phyloP scores from a whole-genome alignment of 257 asterid species.

The Solanum commersonii region DNA sequence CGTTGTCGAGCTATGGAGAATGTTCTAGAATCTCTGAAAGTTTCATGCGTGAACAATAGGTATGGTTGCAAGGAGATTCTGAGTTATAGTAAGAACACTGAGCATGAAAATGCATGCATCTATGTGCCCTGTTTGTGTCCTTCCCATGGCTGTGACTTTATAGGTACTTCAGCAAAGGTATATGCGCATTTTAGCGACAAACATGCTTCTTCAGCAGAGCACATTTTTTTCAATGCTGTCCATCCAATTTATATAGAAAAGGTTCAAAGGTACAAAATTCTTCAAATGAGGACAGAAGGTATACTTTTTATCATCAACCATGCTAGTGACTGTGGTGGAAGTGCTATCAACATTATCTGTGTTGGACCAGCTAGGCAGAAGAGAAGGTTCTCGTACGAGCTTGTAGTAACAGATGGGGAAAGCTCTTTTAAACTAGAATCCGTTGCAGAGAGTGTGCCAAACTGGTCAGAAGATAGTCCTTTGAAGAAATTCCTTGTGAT shows the following conservation, averaged over 20 bases:
- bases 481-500: constrained; percentile 30
- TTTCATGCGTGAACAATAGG: constrained; percentile 27
- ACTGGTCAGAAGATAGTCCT: constrained; percentile 14
- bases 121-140: constrained; percentile 58
- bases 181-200: constrained; percentile 28
- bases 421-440: constrained; percentile 29
- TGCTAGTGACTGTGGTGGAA: constrained; percentile 20
- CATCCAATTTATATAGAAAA: constrained; percentile 18
- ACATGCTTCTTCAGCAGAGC: constrained; percentile 14
- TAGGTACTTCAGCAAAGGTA: constrained; percentile 16
- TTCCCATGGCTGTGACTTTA: constrained; percentile 15
- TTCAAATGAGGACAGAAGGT: constrained; percentile 21
- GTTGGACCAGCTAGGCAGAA: constrained; percentile 26
- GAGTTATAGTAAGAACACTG: constrained; percentile 22
- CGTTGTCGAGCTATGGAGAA: constrained; percentile 79
- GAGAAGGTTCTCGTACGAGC: constrained; percentile 18
- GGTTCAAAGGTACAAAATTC: constrained; percentile 17
- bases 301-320: constrained; percentile 39
- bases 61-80: constrained; percentile 47
- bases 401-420: constrained; percentile 29
- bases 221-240: constrained; percentile 10
- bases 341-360: constrained; percentile 30
- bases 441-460: constrained; percentile 18
- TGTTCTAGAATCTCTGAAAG: constrained; percentile 45
- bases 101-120: constrained; percentile 45